A percentile compares a stretch with the other conserved stretches of the same genome.
These are phyloP conservation scores for Ulota crispa DNA, from an alignment of 225 moss, liverwort and hornwort species.

Conservation along the genomic window DNA sequence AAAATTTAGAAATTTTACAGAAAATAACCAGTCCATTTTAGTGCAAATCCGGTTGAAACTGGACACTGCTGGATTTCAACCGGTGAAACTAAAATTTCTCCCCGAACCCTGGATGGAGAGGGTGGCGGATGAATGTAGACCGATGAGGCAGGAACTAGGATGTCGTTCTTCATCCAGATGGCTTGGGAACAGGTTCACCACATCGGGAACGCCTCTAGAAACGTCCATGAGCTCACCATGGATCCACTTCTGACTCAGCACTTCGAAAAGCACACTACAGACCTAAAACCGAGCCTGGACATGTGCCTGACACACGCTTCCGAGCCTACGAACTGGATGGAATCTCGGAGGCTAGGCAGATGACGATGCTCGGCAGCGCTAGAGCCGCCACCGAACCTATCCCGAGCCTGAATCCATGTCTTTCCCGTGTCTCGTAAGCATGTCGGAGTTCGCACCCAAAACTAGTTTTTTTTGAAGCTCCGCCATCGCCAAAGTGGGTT, in stretches of 20 bases:
- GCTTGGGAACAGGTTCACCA: background rate
- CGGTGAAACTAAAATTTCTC: no score
- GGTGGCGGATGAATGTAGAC: background rate
- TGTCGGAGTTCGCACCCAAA: background rate
- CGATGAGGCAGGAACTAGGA: background rate
- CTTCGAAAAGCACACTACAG: background rate
- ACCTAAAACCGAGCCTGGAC: conserved; percentile 5
- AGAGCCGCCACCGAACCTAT: background rate
- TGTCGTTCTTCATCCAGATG: background rate
- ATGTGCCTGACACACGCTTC: conserved; percentile 1
- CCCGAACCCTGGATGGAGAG: no score
- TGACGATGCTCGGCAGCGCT: background rate
- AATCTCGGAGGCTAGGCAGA: background rate
- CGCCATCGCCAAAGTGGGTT: background rate
- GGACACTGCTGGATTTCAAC: no score
- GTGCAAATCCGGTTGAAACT: no score
- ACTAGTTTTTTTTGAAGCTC: background rate
- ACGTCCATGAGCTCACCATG: conserved; percentile 8
- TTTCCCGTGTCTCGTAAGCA: background rate
- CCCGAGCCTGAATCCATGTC: background rate
- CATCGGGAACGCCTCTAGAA: conserved; percentile 6
- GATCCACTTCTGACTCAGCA: conserved; percentile 22
- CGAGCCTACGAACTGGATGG: background rate
- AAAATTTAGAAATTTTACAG: no score
- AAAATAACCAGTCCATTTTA: no score